phyloP scores from a whole-genome alignment of 129 eudicot genomes.

The Saussurea involucrata region DNA sequence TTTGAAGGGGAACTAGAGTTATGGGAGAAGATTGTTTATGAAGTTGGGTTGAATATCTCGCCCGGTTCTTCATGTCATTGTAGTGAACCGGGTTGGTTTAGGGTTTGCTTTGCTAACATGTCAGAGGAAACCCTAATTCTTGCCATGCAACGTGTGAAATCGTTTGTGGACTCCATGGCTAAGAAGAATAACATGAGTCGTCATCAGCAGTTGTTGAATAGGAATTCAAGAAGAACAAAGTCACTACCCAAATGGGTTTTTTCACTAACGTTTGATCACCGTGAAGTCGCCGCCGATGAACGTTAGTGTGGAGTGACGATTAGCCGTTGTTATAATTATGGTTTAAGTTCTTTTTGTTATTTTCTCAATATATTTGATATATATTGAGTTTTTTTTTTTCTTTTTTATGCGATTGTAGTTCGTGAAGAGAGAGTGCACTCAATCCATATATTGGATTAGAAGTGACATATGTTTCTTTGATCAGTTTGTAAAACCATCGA shows the following conservation, averaged over 20 bases:
- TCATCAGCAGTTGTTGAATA: conserved; percentile 30
- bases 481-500: conserved; percentile 30
- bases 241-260: conserved; percentile 90
- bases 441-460: conserved; percentile 76
- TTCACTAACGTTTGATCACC: conserved; percentile 68
- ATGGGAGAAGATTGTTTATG: conserved; percentile 84
- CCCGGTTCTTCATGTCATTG: conserved; percentile 98
- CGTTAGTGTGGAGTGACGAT: conserved; percentile 28
- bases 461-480: conserved; percentile 49
- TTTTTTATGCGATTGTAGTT: conserved; percentile 18
- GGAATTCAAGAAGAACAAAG: conserved; percentile 57
- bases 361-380: conserved; percentile 26
- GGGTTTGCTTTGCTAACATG: conserved; percentile 92
- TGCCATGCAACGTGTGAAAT: conserved; percentile 61
- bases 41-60: conserved; percentile 80
- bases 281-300: conserved; percentile 55
- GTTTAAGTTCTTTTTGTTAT: not conserved
- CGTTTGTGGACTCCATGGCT: conserved; percentile 30
- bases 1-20: conserved; percentile 78
- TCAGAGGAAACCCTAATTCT: conserved; percentile 59
- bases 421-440: conserved; percentile 58
- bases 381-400: conserved; percentile 11
- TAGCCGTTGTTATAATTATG: conserved; percentile 6
- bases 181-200: conserved; percentile 20
- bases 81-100: conserved; percentile 94